Percentiles rank a stretch among this genome's conserved stretches.
These are phyloP conservation scores for Medicago ruthenica DNA, from an alignment of 306 rosid species.

Conservation along the genomic window DNA sequence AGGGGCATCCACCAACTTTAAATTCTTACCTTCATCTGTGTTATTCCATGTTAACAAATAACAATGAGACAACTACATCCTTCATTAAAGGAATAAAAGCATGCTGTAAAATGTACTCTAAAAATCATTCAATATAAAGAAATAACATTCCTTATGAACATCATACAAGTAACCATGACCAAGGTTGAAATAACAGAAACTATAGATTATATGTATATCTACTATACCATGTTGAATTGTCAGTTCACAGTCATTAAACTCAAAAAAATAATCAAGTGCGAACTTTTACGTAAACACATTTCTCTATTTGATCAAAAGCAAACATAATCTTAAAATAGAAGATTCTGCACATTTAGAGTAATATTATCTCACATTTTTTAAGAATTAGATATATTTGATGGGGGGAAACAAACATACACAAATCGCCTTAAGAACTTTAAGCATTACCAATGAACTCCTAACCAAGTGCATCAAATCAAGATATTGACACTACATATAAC, in stretches of 20 bases:
- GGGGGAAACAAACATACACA: not conserved
- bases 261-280: not conserved
- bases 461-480: slow-evolving; percentile 19
- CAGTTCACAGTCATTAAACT: not conserved
- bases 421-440: slow-evolving; percentile 16
- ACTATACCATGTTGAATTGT: not conserved
- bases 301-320: not conserved
- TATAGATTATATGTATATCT: slow-evolving; percentile 16
- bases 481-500: slow-evolving; percentile 1
- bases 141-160: slow-evolving; percentile 11
- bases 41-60: slow-evolving; percentile 45
- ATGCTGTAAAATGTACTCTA: slow-evolving; percentile 12
- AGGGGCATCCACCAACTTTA: slow-evolving; percentile 97
- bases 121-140: slow-evolving; percentile 31
- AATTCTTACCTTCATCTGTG: slow-evolving; percentile 75
- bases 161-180: slow-evolving; percentile 24
- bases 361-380: slow-evolving; percentile 1
- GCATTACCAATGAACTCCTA: slow-evolving; percentile 11
- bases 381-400: slow-evolving; percentile 18
- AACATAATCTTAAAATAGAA: not conserved
- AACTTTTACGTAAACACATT: not conserved
- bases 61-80: slow-evolving; percentile 46
- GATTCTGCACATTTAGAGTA: slow-evolving; percentile 19
- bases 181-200: slow-evolving; percentile 24
- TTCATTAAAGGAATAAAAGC: slow-evolving; percentile 33